Conservation (phyloP, 2,329 filamentous ascomycete species). For the Xylaria sp. region DNA sequence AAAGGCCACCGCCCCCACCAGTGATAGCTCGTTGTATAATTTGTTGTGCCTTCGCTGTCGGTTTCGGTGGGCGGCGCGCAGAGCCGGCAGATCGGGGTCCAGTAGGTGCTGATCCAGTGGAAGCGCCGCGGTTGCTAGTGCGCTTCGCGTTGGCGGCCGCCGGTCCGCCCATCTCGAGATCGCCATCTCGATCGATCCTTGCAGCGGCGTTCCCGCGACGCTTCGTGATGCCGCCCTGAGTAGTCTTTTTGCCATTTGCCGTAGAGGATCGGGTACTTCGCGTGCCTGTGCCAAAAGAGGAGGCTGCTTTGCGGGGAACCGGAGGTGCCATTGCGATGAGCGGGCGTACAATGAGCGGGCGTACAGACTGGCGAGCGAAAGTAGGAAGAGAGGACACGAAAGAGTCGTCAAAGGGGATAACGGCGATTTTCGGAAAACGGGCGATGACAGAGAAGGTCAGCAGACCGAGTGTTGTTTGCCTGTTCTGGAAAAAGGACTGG, state of each 20-base stretch:
- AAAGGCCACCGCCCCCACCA: constrained; percentile 38
- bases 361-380: neutral
- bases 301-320: constrained; percentile 26
- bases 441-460: neutral
- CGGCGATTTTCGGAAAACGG: neutral
- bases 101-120: constrained; percentile 20
- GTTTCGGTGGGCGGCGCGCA: constrained; percentile 29
- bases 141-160: constrained; percentile 37
- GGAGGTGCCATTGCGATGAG: constrained; percentile 29
- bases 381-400: constrained; percentile 2
- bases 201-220: constrained; percentile 42
- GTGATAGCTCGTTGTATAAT: constrained; percentile 48
- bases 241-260: constrained; percentile 23
- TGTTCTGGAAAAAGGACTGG: neutral
- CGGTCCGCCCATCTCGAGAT: constrained; percentile 60
- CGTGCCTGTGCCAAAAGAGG: constrained; percentile 24
- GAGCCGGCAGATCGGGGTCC: constrained; percentile 17
- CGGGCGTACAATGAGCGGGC: neutral
- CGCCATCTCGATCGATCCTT: constrained; percentile 58
- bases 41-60: constrained; percentile 42
- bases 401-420: constrained; percentile 2
- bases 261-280: constrained; percentile 15
- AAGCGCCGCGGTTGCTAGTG: constrained; percentile 19
- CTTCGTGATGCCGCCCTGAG: constrained; percentile 56
- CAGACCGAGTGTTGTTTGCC: neutral